Evolutionary conservation across 257 asterid genomes (phyloP).

Genomic region (Voacanga thouarsii): DNA sequence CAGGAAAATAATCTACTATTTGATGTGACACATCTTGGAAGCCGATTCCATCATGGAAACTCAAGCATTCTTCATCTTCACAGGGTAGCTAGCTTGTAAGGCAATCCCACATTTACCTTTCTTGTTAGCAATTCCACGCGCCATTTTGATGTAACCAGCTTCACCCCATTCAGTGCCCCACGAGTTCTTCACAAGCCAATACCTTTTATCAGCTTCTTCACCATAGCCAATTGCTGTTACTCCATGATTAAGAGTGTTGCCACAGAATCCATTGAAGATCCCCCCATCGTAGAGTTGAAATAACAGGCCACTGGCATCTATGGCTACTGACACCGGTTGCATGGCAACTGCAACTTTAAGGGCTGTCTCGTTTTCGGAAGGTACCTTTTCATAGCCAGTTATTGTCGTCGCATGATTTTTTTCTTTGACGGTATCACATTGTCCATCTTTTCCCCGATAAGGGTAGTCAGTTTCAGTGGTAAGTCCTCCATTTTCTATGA

Average conservation of each 20-base stretch:
- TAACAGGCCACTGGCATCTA: slow-evolving; percentile 16
- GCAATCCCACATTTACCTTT: slow-evolving; percentile 74
- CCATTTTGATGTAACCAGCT: slow-evolving; percentile 44
- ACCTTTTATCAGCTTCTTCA: slow-evolving; percentile 26
- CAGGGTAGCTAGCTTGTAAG: slow-evolving; percentile 63
- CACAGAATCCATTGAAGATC: slow-evolving; percentile 22
- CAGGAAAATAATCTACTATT: background rate
- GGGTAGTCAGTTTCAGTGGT: slow-evolving; percentile 24
- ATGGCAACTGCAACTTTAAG: slow-evolving; percentile 21
- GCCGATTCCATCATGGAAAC: background rate
- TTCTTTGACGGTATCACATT: slow-evolving; percentile 12
- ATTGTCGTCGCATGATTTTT: slow-evolving; percentile 13
- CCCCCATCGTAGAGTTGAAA: slow-evolving; percentile 27
- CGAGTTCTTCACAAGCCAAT: slow-evolving; percentile 35
- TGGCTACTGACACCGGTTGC: slow-evolving; percentile 27
- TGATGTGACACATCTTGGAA: background rate
- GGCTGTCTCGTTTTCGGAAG: slow-evolving; percentile 17
- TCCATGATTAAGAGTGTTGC: slow-evolving; percentile 17
- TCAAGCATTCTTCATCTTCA: slow-evolving; percentile 54
- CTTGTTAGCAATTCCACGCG: slow-evolving; percentile 39
- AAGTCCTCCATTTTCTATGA: slow-evolving; percentile 28
- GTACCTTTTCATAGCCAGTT: slow-evolving; percentile 21
- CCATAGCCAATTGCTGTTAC: slow-evolving; percentile 26
- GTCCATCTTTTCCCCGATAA: background rate
- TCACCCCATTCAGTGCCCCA: slow-evolving; percentile 40